Evolutionary conservation across 1,284 basidiomycete genomes (phyloP).

Genomic region (Ceratobasidium sp.): DNA sequence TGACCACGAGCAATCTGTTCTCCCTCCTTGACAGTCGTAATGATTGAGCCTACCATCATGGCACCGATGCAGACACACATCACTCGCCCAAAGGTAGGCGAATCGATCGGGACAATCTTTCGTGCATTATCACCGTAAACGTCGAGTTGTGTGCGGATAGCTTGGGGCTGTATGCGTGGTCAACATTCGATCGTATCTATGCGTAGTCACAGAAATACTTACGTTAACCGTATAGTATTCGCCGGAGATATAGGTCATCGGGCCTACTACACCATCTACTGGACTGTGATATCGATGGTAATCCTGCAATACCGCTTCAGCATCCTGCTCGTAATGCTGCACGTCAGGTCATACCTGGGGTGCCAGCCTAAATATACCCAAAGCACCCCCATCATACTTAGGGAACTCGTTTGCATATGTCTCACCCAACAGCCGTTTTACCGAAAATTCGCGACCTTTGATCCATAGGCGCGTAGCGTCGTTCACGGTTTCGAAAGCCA

Average conservation of each 20-base stretch:
- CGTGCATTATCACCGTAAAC: constrained; percentile 96
- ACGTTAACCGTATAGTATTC: constrained; percentile 96
- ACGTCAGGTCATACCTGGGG: constrained; percentile 68
- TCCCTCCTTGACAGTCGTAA: constrained; percentile 88
- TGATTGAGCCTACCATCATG: constrained; percentile 95
- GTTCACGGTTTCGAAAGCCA: constrained; percentile 88
- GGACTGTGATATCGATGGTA: constrained; percentile 98
- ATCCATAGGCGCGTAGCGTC: constrained; percentile 96
- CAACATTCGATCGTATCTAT: background rate
- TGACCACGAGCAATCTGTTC: constrained; percentile 84
- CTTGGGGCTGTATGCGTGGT: constrained; percentile 73
- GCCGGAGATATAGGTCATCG: constrained; percentile 83
- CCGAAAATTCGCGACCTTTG: constrained; percentile 94
- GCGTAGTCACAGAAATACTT: constrained; percentile 54
- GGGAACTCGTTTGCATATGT: constrained; percentile 77
- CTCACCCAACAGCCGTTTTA: constrained; percentile 85
- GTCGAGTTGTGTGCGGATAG: constrained; percentile 82
- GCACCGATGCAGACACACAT: constrained; percentile 92
- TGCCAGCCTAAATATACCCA: constrained; percentile 92
- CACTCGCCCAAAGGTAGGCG: constrained; percentile 86
- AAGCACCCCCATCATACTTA: constrained; percentile 80
- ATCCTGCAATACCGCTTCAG: constrained; percentile 62
- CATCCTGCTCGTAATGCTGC: background rate
- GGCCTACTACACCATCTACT: constrained; percentile 86
- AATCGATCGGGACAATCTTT: constrained; percentile 91